Base-by-base conservation (phyloP, 768 basidiomycete species). In the Tulasnella sp. region DNA sequence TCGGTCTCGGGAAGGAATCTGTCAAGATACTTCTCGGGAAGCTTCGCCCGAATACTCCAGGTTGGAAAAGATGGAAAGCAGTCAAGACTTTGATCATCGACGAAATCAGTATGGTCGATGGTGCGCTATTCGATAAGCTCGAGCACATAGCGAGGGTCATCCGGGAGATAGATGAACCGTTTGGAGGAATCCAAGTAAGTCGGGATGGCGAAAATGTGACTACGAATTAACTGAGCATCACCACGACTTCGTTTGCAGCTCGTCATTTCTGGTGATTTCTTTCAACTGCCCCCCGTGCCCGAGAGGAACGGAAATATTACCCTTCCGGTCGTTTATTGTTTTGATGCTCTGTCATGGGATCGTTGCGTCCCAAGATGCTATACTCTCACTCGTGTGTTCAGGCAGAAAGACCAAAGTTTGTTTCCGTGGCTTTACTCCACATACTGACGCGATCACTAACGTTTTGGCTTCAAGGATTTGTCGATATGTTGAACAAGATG, bases 1-100 rank as follows among this genome's bases (percentile, higher is more conserved):
- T 94, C 73, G 92, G 92, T 0, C 85, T 96, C 15, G 95, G 92
- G 5, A 84, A 88, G 39, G 91, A 92, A 67, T 78, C 84, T 18
- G 86, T 86, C 7, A 85, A 89, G 48, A 85, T 85, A 26, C 84
- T 92, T 13, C 86, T 87, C 16, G 87, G 86, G 0, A 93, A 91
- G 83, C 83, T 88, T 26, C 82, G 86, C 2, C 87, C 86, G 73
- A 89, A 88, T 77, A 88, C 86, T 80, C 88, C 89, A 74, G 88
- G 89, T 0, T 83, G 86, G 57, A 85, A 86, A 70, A 88, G 93
- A 51, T 96, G 95, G 95, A 84, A 83, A 78, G 81, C 82, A 15
- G 90, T 90, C 0, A 82, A 85, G 77, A 90, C 91, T 5, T 86
- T 97, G 35, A 91, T 97, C 81, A 76, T 76, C 70, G 48, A 76